A percentile compares a stretch with the other conserved stretches of the same genome.
Evolutionary conservation across 805 yeast species (phyloP).

Genomic region (Isabelozyma pseudorhagii): DNA sequence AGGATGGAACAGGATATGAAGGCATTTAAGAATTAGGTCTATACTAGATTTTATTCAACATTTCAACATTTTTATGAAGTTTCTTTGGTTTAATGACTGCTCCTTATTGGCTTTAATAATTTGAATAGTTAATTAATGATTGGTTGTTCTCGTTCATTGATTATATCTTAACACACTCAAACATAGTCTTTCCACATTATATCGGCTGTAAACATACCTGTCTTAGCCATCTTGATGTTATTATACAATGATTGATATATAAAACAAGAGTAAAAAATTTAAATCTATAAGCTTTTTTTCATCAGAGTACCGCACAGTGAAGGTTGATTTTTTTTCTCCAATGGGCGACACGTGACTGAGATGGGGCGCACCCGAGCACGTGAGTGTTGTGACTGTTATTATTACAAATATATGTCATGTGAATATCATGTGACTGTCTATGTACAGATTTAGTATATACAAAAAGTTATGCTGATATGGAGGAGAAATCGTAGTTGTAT

Average conservation of each 20-base stretch:
- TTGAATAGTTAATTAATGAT: too few relatives aligned
- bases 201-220: conserved; percentile 48
- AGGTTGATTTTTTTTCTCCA: background rate
- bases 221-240: conserved; percentile 52
- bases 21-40: too few relatives aligned
- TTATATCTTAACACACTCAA: background rate
- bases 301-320: background rate
- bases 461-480: conserved; percentile 14
- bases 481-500: conserved; percentile 37
- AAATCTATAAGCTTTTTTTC: background rate
- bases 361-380: background rate
- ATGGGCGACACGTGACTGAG: background rate
- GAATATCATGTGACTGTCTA: background rate
- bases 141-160: background rate
- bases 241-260: background rate
- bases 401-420: background rate
- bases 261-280: background rate
- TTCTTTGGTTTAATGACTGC: too few relatives aligned
- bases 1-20: too few relatives aligned
- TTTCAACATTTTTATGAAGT: too few relatives aligned
- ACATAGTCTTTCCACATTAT: background rate
- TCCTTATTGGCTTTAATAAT: too few relatives aligned
- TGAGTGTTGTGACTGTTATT: background rate
- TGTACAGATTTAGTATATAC: background rate
- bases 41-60: too few relatives aligned